Conservation (phyloP, 2,329 filamentous ascomycete species). For the Septoria petroselini region DNA sequence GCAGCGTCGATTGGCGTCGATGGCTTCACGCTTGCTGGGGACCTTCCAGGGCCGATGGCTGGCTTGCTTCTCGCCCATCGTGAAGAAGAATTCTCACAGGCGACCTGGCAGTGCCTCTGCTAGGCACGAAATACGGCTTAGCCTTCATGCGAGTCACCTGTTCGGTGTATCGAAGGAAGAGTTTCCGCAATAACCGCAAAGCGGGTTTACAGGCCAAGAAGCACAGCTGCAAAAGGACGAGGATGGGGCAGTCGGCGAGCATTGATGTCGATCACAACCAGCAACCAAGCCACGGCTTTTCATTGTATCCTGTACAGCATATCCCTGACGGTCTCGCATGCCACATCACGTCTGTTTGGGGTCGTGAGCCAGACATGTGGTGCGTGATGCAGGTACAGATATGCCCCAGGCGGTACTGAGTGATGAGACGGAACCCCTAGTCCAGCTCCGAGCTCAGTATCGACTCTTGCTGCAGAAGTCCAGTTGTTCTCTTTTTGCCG, state of each 20-base stretch:
- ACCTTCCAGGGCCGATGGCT: background rate
- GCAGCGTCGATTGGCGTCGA: background rate
- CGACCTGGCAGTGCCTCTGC: background rate
- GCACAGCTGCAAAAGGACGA: background rate
- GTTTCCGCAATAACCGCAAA: background rate
- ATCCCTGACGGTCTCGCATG: background rate
- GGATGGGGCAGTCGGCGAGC: background rate
- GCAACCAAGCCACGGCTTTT: background rate
- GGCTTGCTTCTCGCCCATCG: background rate
- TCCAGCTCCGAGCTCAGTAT: constrained; percentile 1
- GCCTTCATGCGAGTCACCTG: background rate
- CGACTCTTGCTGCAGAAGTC: constrained; percentile 11
- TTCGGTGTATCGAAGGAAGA: background rate
- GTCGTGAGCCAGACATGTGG: constrained; percentile 17
- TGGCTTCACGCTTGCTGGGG: background rate
- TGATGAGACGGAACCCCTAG: constrained; percentile 17
- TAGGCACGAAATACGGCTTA: background rate
- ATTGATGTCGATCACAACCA: constrained; percentile 18
- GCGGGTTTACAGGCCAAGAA: too few relatives aligned
- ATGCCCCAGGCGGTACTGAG: constrained; percentile 20
- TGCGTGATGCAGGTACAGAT: constrained; percentile 22
- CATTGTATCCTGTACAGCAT: too few relatives aligned
- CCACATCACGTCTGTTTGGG: constrained; percentile 3
- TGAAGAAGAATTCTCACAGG: background rate
- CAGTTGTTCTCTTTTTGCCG: constrained; percentile 18